Base-by-base conservation (phyloP, 768 basidiomycete species). In the Candolleomyces eurysporus region DNA sequence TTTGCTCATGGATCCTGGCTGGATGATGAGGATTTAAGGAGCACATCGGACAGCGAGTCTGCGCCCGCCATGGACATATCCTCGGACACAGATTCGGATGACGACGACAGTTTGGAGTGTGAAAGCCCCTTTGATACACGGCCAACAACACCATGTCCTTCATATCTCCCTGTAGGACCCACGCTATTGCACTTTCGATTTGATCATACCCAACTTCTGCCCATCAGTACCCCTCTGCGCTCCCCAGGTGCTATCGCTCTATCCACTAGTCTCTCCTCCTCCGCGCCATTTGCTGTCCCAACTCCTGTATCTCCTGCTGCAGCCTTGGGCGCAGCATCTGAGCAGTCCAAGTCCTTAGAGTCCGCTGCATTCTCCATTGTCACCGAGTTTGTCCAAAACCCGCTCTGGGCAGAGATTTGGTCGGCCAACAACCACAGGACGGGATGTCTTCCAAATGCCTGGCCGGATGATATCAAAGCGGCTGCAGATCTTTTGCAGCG, bases 261-360 rank as follows among this genome's bases (percentile, higher is more conserved):
- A 13, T 78, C 81, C 9, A 78, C 79, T 50, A 75, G 76, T 64
- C 49, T 16, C 48, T 11, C 54, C 75, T 79, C 4, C 73, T 68
- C 79, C 36, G 74, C 70, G 2, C 69, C 67, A 14, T 55, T 72
- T 9, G 66, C 67, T 13, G 91, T 88, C 0, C 91, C 91, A 0
- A 94, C 92, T 0, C 92, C 92, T 1, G 90, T 94, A 3, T 94
- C 92, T 0, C 92, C 92, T 19, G 91, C 90, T 4, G 88, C 89
- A 1, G 78, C 79, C 0, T 74, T 90, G 36, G 88, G 88, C 4
- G 80, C 83, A 0, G 76, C 84, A 1, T 82, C 83, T 4, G 90
- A 90, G 68, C 85, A 85, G 63, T 82, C 84, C 3, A 87, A 84
- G 68, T 83, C 84, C 1, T 74, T 93, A 22, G 91, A 92, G 69